Base-by-base conservation (phyloP, 257 asterid species). In the Linderniella brevidens region DNA sequence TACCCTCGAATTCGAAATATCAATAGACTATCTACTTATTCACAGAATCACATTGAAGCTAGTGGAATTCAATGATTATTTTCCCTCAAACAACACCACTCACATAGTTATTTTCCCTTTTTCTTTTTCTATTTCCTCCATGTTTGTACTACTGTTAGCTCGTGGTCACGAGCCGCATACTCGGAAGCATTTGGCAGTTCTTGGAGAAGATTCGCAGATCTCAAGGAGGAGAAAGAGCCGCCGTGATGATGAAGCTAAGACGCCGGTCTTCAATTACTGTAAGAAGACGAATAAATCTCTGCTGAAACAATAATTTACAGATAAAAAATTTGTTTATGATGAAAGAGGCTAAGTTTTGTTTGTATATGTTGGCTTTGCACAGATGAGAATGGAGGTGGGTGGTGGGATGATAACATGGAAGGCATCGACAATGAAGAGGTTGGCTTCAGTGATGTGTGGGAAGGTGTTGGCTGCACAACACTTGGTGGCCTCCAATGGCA, bases 351-450 rank as follows among this genome's bases (percentile, higher is more conserved):
- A 6, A 25, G 32, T 25, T 25, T 2, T 25, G 3, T 25, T n/a
- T 43, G 5, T 12, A 47, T 3, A n/a, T 20, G 7, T 25, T 45
- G 8, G 13, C 12, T 56, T 50, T 59, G 38, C 45, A 63, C 74
- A 86, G 96, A 82, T 69, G 76, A 77, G 54, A 79, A 78, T 59
- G 95, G 97, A 9, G 71, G 75, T 41, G 95, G 95, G 44, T 83
- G 82, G 93, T 82, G 97, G 97, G 85, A 72, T 45, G 72, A 63
- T 58, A 57, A 70, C 19, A 87, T 73, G 94, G 95, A 74, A 75
- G 97, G 95, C 20, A 77, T 87, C 14, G 97, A 80, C 63, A 71
- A 71, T 44, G 95, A 87, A 68, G 87, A 75, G 66, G 88, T 87
- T 3, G 97, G 97, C 0, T 73, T 69, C 72, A 25, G 32, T 25